Conservation (phyloP, 2,329 filamentous ascomycete species). For the Sarocladiaceae sp. region DNA sequence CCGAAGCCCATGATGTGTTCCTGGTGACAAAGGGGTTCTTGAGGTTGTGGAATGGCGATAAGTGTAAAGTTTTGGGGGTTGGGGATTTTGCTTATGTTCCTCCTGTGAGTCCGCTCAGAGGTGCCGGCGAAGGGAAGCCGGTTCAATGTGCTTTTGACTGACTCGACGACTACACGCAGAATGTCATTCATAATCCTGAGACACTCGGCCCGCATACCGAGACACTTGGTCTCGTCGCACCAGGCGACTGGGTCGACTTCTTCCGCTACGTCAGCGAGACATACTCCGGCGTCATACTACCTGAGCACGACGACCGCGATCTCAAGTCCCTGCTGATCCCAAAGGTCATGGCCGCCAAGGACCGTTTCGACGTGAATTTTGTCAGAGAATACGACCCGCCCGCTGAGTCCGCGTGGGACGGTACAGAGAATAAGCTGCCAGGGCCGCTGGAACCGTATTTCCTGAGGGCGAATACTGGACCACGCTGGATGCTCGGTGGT, state of each 20-base stretch:
- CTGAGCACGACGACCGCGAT: slow-evolving; percentile 48
- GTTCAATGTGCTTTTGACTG: no score
- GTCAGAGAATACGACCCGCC: slow-evolving; percentile 42
- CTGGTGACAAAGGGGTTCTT: slow-evolving; percentile 49
- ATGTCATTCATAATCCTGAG: slow-evolving; percentile 51
- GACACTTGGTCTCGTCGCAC: slow-evolving; percentile 48
- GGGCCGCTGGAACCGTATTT: slow-evolving; percentile 41
- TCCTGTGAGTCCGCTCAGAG: slow-evolving; percentile 33
- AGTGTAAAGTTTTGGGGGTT: slow-evolving; percentile 46
- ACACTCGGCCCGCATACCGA: slow-evolving; percentile 51
- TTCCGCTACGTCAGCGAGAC: slow-evolving; percentile 54
- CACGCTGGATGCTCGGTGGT: slow-evolving; percentile 40
- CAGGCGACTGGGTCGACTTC: slow-evolving; percentile 58
- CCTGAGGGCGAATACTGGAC: slow-evolving; percentile 45
- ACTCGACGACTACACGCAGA: slow-evolving; percentile 24
- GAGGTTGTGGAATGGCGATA: slow-evolving; percentile 55
- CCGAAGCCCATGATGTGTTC: slow-evolving; percentile 54
- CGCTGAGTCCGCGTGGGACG: slow-evolving; percentile 36
- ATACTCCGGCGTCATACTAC: slow-evolving; percentile 44
- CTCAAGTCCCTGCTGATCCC: slow-evolving; percentile 45
- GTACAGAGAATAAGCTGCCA: slow-evolving; percentile 34
- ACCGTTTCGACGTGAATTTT: slow-evolving; percentile 52
- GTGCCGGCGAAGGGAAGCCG: neutral
- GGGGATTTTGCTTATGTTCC: slow-evolving; percentile 57
- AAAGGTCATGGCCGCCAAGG: slow-evolving; percentile 51